Evolutionary conservation across 148 eudicot species (phyloP), one percentile per base, ranked within the genome.

Genomic region (Talinum fruticosum): DNA sequence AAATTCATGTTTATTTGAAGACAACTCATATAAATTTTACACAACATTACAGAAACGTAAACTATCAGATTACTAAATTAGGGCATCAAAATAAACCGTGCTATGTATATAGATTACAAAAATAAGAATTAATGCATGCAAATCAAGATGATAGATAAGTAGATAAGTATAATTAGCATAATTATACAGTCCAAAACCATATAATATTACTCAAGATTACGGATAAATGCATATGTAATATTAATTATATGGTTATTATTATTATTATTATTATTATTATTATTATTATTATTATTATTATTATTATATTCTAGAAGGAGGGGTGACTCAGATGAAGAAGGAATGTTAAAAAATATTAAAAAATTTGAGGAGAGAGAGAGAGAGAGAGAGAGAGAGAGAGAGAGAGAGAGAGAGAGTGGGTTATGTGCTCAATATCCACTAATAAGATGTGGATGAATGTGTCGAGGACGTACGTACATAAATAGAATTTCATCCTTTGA

Each of bases 271-370:
- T n/a, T n/a, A n/a, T n/a, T n/a, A n/a, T n/a, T n/a, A n/a, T n/a
- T n/a, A n/a, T n/a, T n/a, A n/a, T n/a, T n/a, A n/a, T n/a, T n/a
- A n/a, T n/a, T n/a, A n/a, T n/a, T n/a, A n/a, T n/a, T n/a, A n/a
- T n/a, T n/a, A n/a, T n/a, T n/a, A n/a, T n/a, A n/a, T n/a, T n/a
- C n/a, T n/a, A n/a, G n/a, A n/a, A n/a, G n/a, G n/a, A n/a, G 18
- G 13, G 54, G 33, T 71, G 53, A 71, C 19, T 71, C 57, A 44
- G 44, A 71, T 71, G 21, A 71, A 41, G 10, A 71, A 71, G 47
- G 44, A 44, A 71, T 71, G 49, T 37, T 26, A 59, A 24, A 5
- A 16, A 7, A 24, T n/a, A n/a, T n/a, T n/a, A n/a, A n/a, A n/a
- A n/a, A n/a, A n/a, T n/a, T n/a, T n/a, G n/a, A n/a, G n/a, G n/a